phyloP scores from a whole-genome alignment of 108 stramenopile genomes.

The Nannochloropsis gaditana region DNA sequence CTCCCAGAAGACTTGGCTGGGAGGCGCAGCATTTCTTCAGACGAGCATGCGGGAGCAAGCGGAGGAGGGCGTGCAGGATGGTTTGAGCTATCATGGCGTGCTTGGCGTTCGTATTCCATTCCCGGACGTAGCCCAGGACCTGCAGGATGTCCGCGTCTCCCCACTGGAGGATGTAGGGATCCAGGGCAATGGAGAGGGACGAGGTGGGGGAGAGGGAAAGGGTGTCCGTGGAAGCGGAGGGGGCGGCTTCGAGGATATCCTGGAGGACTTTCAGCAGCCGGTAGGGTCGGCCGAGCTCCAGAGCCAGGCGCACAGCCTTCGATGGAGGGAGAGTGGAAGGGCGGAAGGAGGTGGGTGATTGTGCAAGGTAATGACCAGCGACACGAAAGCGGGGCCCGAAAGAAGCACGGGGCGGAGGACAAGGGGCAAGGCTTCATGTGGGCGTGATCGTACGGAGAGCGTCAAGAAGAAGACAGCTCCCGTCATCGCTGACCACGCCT shows the following conservation, averaged over 20 bases:
- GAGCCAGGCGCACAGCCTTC: conserved; percentile 69
- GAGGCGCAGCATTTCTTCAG: conserved; percentile 25
- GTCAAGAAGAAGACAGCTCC: not conserved
- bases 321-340: not conserved
- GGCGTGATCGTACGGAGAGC: not conserved
- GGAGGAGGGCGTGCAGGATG: conserved; percentile 44
- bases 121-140: conserved; percentile 70
- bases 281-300: conserved; percentile 71
- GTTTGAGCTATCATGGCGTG: conserved; percentile 52
- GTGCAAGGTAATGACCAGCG: not conserved
- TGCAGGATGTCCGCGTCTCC: conserved; percentile 58
- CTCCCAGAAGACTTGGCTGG: conserved; percentile 25
- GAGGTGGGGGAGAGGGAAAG: conserved; percentile 53
- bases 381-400: not conserved
- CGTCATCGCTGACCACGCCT: no score
- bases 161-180: conserved; percentile 65
- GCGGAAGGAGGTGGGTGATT: not conserved
- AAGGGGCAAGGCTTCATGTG: not conserved
- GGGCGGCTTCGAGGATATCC: conserved; percentile 23
- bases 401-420: not conserved
- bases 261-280: conserved; percentile 61
- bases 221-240: conserved; percentile 66
- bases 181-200: conserved; percentile 56
- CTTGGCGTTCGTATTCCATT: conserved; percentile 59
- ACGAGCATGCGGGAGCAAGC: conserved; percentile 28